phyloP scores from a whole-genome alignment of 495 filamentous ascomycete genomes.

The Aspergillus avenaceus region DNA sequence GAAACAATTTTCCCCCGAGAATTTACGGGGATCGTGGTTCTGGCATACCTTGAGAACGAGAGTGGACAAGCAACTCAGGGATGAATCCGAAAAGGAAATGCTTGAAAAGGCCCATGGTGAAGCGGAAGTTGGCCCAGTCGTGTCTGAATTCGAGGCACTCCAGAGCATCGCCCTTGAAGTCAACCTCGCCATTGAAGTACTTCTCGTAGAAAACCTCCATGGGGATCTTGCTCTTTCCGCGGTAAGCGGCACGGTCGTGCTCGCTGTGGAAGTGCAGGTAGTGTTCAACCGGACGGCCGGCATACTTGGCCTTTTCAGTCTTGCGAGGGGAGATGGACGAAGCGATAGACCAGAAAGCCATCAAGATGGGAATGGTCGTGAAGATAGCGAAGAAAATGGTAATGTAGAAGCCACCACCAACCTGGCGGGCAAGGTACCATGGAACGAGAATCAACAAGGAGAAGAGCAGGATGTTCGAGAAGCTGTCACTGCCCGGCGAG shows the following conservation, averaged over 20 bases:
- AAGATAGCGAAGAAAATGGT: slow-evolving; percentile 54
- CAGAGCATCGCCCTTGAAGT: slow-evolving; percentile 61
- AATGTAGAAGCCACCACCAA: slow-evolving; percentile 53
- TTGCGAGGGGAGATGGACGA: slow-evolving; percentile 56
- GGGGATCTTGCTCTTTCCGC: slow-evolving; percentile 59
- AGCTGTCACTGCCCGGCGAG: slow-evolving; percentile 50
- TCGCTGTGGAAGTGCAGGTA: slow-evolving; percentile 61
- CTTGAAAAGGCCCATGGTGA: slow-evolving; percentile 61
- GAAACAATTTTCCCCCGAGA: too few relatives aligned
- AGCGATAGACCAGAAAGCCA: slow-evolving; percentile 54
- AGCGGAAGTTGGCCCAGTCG: slow-evolving; percentile 67
- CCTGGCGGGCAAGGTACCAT: slow-evolving; percentile 48
- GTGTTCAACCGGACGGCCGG: slow-evolving; percentile 58
- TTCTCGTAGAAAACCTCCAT: slow-evolving; percentile 66
- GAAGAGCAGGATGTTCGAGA: slow-evolving; percentile 53
- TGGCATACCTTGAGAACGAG: slow-evolving; percentile 59
- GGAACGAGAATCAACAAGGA: slow-evolving; percentile 46
- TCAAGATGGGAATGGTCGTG: slow-evolving; percentile 52
- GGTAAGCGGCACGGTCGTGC: slow-evolving; percentile 52
- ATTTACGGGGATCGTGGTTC: not conserved
- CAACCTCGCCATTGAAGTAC: slow-evolving; percentile 60
- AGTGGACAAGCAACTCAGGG: slow-evolving; percentile 65
- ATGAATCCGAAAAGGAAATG: slow-evolving; percentile 67
- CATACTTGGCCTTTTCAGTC: slow-evolving; percentile 58
- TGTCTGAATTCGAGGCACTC: slow-evolving; percentile 62